Evolutionary conservation across 257 asterid genomes (phyloP), one percentile per base, ranked within the genome.

Genomic region (Echites panduratus): DNA sequence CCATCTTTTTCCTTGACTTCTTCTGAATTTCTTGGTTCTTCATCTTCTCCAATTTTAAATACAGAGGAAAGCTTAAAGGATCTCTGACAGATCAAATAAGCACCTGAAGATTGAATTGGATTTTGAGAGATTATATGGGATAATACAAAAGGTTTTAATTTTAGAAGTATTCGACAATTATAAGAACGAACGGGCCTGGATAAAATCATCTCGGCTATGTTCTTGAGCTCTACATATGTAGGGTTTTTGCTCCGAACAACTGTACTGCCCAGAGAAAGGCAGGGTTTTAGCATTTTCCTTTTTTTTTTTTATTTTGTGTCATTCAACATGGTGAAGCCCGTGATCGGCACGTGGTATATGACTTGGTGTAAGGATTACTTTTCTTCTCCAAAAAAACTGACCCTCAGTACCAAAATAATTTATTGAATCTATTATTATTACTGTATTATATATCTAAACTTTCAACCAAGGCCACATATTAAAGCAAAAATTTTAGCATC

Each of bases 61-160:
- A 66, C 84, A 75, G 88, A 52, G 20, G 81, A 77, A 64, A 77
- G 19, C 0, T 89, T 85, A 69, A 84, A 81, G 70, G 83, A 81
- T 66, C 87, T 82, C 38, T 40, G 16, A 40, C 45, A 62, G 74
- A 75, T 73, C 56, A 84, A 74, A 59, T 77, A 78, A 72, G 13
- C 56, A 32, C 32, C 29, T 7, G 71, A 72, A 54, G 38, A 53
- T 6, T 66, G 71, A 62, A 47, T 40, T 67, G 75, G 66, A 63
- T 72, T 24, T 40, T 78, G 58, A 58, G 81, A 76, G 52, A 63
- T 65, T 43, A 44, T 52, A 40, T 35, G 64, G 26, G 82, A 16
- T 49, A 20, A 12, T 9, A 45, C 38, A 40, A 9, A 67, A 70
- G 68, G 67, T 24, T 66, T 79, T 76, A 71, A 54, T 20, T 78